Base-by-base conservation (phyloP, 1,284 basidiomycete genomes). In the Cutaneotrichosporon sp. region DNA sequence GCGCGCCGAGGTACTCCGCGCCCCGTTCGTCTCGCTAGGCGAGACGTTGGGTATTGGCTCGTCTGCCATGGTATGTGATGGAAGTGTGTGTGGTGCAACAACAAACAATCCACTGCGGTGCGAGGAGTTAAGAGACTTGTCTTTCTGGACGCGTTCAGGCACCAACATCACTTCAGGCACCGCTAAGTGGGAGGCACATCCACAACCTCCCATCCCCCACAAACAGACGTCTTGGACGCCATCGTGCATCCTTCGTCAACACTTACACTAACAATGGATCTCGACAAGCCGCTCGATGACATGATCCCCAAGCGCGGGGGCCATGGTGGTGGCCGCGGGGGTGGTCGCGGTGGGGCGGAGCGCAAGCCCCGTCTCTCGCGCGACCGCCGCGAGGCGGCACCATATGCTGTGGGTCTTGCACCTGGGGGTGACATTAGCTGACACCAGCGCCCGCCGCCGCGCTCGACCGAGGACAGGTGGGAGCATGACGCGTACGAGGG, bases 201-300 rank as follows among this genome's bases (percentile, higher is more conserved):
- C 4, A 27, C 10, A 16, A 18, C 5, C 45, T 31, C 51, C 43
- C 29, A 27, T 24, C 20, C n/a, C 14, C n/a, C 43, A 8, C 1
- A 20, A 11, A 42, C 6, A 16, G 36, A 42, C 36, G n/a, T n/a
- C n/a, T n/a, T n/a, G n/a, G n/a, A n/a, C n/a, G n/a, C n/a, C n/a
- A n/a, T n/a, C n/a, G 33, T 53, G n/a, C 22, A 14, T 18, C 47
- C 24, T 25, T 36, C 29, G 24, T 20, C 33, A 54, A 14, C 34
- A n/a, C 34, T 4, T 25, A 7, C 36, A 11, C 22, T n/a, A 59
- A 72, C 58, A 54, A 79, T 80, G 77, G 76, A 80, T 64, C 58
- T 79, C 57, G 78, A 79, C 71, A 75, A 72, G 64, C 67, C 76
- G 46, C 76, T 80, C 34, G 77, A 80, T 60, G 75, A 76, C 20